Conservation (phyloP, 352 stramenopile genomes). For the Globisporangium acanthophoron region DNA sequence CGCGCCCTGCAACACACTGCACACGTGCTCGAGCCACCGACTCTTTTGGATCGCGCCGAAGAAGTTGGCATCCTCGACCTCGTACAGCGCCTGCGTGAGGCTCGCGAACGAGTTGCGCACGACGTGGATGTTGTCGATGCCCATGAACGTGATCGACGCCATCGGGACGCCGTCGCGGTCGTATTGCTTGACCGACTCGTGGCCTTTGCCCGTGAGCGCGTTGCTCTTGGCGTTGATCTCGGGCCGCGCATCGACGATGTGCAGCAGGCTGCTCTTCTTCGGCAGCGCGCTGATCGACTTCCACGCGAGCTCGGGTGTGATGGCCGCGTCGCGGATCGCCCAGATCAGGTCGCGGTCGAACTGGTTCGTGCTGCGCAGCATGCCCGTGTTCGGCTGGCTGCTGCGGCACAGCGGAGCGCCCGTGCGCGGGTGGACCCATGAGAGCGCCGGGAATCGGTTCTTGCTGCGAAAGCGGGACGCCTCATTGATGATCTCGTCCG, state of each 20-base stretch:
- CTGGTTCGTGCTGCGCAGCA: conserved; percentile 89
- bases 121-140: conserved; percentile 37
- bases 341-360: conserved; percentile 91
- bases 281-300: conserved; percentile 21
- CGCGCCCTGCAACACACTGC: conserved; percentile 67
- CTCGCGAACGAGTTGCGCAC: conserved; percentile 68
- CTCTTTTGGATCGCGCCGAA: conserved; percentile 77
- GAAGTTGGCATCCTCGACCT: conserved; percentile 85
- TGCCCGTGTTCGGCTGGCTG: conserved; percentile 94
- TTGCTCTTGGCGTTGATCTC: conserved; percentile 91
- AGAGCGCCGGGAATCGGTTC: conserved; percentile 75
- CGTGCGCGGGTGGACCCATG: conserved; percentile 88
- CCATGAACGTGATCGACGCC: conserved; percentile 48
- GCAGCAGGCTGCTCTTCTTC: conserved; percentile 69
- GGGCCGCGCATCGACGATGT: conserved; percentile 89
- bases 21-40: conserved; percentile 81
- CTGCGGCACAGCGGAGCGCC: conserved; percentile 91
- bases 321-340: conserved; percentile 76
- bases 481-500: conserved; percentile 64
- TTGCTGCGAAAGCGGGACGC: conserved; percentile 73
- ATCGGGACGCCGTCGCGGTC: conserved; percentile 63
- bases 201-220: conserved; percentile 84
- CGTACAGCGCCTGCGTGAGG: conserved; percentile 68
- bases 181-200: conserved; percentile 87
- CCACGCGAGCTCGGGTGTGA: conserved; percentile 36